Percentiles rank a stretch among this genome's conserved stretches.
These are phyloP conservation scores for Suillus occidentalis DNA, from an alignment of 768 basidiomycete species.

Conservation along the genomic window DNA sequence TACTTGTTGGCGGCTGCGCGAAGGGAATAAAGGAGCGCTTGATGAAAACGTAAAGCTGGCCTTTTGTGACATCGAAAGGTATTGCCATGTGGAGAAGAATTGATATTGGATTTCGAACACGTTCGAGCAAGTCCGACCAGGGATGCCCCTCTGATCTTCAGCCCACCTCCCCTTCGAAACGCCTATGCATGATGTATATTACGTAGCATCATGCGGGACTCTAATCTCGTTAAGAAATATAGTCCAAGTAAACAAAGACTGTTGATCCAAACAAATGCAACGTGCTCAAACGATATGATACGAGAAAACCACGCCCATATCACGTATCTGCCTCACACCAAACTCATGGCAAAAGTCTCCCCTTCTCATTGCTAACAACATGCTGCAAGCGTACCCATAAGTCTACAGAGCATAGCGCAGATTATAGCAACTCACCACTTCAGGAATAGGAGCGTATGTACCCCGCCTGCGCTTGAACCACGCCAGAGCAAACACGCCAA, in stretches of 20 bases:
- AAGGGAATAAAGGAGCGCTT: neutral
- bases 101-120: neutral
- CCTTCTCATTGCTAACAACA: constrained; percentile 23
- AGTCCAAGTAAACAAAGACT: neutral
- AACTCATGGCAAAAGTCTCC: constrained; percentile 24
- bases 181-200: neutral
- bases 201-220: neutral
- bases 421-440: constrained; percentile 15
- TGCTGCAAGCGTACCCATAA: neutral
- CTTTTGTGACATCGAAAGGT: constrained; percentile 1
- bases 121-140: neutral
- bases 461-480: constrained; percentile 19
- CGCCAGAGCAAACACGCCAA: constrained; percentile 15
- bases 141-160: neutral
- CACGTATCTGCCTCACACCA: neutral
- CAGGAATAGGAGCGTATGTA: constrained; percentile 7
- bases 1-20: neutral
- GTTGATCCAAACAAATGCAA: neutral
- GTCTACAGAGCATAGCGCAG: neutral
- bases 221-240: neutral
- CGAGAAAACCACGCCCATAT: neutral
- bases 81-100: neutral
- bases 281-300: neutral
- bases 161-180: neutral
- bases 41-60: neutral